Evolutionary conservation across 163 green algal genomes (phyloP), one percentile per base, ranked within the genome.

Genomic region (Scenedesmus sp.): DNA sequence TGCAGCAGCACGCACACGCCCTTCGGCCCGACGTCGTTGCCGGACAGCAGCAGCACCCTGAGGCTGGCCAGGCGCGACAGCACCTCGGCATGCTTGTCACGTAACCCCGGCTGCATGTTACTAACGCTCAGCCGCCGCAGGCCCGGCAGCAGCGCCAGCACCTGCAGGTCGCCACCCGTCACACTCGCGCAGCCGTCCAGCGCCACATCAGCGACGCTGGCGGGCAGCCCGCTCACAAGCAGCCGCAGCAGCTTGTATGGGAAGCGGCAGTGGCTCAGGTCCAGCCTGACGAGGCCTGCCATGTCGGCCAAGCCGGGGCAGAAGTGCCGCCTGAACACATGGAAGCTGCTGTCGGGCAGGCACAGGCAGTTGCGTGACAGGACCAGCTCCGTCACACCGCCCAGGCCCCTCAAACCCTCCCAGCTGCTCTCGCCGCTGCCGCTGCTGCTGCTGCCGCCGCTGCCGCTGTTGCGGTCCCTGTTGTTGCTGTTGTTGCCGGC

Each of bases 71-170:
- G 13, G 3, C 81, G 12, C 2, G 44, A 6, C 46, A 86, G 81
- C 30, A 86, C 46, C 33, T 26, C 46, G 0, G n/a, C 44, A 43
- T 86, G 81, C 81, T 86, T 86, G 81, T 86, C 81, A 35, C 81
- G 46, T 3, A 86, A n/a, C 26, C 33, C 35, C 3, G 73, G 73
- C 73, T 44, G 35, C 73, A 53, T 76, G 65, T 40, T 42, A 76
- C 30, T 76, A 40, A 46, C 73, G 73, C 73, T 44, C 46, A 43
- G 81, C 81, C 33, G 81, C 26, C 81, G 37, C 81, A 86, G 81
- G 0, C 44, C n/a, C 15, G 44, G 81, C 81, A 86, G 81, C n/a
- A 49, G 81, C 81, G 46, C 30, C n/a, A 73, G 81, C 46, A n/a
- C 81, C 46, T 68, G n/a, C 30, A 86, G 81, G 0, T 70, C 81